Percentiles rank a stretch among this genome's conserved stretches.
Conservation (phyloP, 768 basidiomycete species). For the Auricularia heimuer region DNA sequence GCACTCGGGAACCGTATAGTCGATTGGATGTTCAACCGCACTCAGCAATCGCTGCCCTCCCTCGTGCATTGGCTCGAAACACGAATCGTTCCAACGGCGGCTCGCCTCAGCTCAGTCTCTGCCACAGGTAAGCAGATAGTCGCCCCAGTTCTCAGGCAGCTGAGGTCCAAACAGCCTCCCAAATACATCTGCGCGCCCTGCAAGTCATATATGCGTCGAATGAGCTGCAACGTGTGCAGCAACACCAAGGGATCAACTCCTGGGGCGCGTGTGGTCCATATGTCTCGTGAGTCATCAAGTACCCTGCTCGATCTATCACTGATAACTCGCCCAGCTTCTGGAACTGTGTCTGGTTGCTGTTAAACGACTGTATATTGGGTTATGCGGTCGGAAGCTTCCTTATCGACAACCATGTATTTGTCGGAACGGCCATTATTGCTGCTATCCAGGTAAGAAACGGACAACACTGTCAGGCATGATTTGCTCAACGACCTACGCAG, state of each 20-base stretch:
- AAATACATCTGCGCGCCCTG: background rate
- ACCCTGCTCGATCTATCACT: background rate
- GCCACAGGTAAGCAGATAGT: background rate
- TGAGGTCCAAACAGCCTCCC: background rate
- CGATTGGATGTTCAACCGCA: background rate
- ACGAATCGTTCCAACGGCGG: background rate
- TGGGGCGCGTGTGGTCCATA: background rate
- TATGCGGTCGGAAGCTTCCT: constrained; percentile 61
- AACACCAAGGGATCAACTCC: background rate
- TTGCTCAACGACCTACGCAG: background rate
- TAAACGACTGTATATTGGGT: constrained; percentile 87
- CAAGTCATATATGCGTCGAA: background rate
- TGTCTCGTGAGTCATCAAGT: background rate
- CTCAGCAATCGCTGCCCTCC: background rate
- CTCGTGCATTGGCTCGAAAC: background rate
- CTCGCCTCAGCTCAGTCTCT: background rate
- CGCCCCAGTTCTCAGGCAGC: background rate
- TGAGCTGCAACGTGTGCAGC: background rate
- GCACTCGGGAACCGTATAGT: background rate
- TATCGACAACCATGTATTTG: constrained; percentile 45
- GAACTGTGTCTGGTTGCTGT: constrained; percentile 81
- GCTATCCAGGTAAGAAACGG: background rate
- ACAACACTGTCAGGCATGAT: constrained; percentile 6
- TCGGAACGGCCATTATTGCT: constrained; percentile 37
- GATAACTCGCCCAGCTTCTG: constrained; percentile 53